Percentiles rank a stretch among this genome's conserved stretches.
phyloP scores from a whole-genome alignment of 345 rosid genomes.

The Melastoma malabathricum region DNA sequence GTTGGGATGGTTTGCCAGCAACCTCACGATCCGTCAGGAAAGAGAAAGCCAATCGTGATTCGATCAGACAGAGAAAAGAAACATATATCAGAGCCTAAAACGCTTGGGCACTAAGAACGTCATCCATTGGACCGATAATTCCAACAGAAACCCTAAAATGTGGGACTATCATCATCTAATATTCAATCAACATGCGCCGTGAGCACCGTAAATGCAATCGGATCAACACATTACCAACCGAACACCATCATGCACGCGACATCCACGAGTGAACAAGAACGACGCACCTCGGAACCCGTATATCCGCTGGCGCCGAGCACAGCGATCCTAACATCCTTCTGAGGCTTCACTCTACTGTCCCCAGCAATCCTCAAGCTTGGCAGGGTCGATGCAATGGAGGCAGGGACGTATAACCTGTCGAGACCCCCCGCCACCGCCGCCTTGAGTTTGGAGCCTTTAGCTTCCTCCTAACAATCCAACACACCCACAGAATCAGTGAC shows the following conservation, averaged over 20 bases:
- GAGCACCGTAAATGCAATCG: too few species aligned
- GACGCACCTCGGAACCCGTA: constrained; percentile 89
- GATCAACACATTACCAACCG: background rate
- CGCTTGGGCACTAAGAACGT: background rate
- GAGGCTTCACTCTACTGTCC: constrained; percentile 12
- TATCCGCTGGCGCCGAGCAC: constrained; percentile 98
- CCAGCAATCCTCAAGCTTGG: constrained; percentile 24
- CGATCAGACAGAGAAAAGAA: background rate
- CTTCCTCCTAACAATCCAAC: constrained; percentile 15
- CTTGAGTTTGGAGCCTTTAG: constrained; percentile 15
- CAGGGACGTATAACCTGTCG: constrained; percentile 19
- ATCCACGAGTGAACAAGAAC: too few species aligned
- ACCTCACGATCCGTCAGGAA: constrained; percentile 64
- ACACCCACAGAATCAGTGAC: background rate
- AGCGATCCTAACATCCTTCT: constrained; percentile 59
- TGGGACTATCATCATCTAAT: too few species aligned
- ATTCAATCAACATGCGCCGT: too few species aligned
- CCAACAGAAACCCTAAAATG: too few species aligned
- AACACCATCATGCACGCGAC: background rate
- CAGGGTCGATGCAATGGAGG: constrained; percentile 22
- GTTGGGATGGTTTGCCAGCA: constrained; percentile 66
- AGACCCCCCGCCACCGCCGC: constrained; percentile 5
- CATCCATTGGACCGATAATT: too few species aligned
- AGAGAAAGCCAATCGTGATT: background rate
- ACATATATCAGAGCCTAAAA: background rate